A percentile compares a stretch with the other conserved stretches of the same genome.
phyloP scores from a whole-genome alignment of 805 yeast genomes.

The Komagataella ulmi region DNA sequence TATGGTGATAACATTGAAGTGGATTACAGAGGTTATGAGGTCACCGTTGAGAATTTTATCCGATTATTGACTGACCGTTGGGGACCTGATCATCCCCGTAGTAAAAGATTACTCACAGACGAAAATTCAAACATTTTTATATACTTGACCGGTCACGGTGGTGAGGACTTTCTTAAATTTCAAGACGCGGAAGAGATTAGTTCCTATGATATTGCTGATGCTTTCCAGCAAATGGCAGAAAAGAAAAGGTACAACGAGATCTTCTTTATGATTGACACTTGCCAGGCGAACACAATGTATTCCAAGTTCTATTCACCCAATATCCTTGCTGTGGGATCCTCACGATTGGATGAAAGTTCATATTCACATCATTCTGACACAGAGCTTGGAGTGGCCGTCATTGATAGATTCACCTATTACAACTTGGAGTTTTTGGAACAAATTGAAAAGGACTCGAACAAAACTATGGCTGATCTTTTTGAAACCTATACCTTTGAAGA shows the following conservation, averaged over 20 bases:
- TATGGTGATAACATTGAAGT: constrained; percentile 94
- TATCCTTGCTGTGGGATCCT: constrained; percentile 84
- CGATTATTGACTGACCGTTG: constrained; percentile 88
- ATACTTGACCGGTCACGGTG: constrained; percentile 98
- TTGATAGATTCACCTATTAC: constrained; percentile 90
- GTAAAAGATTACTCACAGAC: constrained; percentile 83
- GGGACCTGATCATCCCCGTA: constrained; percentile 88
- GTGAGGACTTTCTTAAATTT: constrained; percentile 91
- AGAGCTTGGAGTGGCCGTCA: constrained; percentile 95
- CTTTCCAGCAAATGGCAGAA: constrained; percentile 93
- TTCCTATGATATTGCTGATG: constrained; percentile 91
- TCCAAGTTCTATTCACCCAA: constrained; percentile 87
- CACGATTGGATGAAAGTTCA: constrained; percentile 76
- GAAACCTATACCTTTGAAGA: constrained; percentile 74
- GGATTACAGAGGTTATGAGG: constrained; percentile 95
- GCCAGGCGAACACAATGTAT: constrained; percentile 98
- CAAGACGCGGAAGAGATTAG: constrained; percentile 98
- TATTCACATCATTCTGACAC: constrained; percentile 93
- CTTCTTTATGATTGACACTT: constrained; percentile 95
- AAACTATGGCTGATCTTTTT: constrained; percentile 73
- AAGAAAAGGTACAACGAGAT: constrained; percentile 92
- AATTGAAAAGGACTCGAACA: constrained; percentile 60
- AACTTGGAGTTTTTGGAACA: constrained; percentile 78
- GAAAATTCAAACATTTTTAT: constrained; percentile 89
- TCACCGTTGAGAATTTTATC: constrained; percentile 94